Evolutionary conservation across 2,329 filamentous ascomycete genomes (phyloP), one percentile per base, ranked within the genome.

Genomic region (Epicoccum nigrum): DNA sequence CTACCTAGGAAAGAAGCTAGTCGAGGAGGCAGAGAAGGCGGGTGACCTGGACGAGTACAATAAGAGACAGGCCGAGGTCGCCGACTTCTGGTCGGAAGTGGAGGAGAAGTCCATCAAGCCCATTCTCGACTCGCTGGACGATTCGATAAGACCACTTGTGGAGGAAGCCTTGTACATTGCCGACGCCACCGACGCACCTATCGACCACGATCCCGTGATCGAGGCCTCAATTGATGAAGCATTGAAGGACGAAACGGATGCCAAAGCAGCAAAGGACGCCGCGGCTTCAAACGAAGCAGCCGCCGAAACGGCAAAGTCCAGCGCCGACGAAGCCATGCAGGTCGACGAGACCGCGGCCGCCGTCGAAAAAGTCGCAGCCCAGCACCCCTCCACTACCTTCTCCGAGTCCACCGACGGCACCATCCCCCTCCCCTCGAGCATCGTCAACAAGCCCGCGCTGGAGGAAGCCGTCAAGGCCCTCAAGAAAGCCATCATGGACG

Each of bases 41-140:
- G 86, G 85, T 1, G 85, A 89, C 38, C 76, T 89, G 33, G 88
- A 92, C 27, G 84, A 83, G 8, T 87, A 90, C 59, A 77, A 83
- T 30, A 76, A 80, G 51, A 80, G 88, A 45, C 87, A 96, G 73
- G 85, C 83, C 33, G 93, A 96, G 61, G 88, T 95, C 9, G 81
- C 84, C 48, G 79, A 82, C 15, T 97, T 92, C 70, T 99, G 94
- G 94, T 77, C 85, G 1, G 83, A 88, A 5, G 85, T 92, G 0
- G 91, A 97, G 64, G 86, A 92, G 69, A 86, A 87, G 57, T 81
- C 89, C 33, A 88, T 97, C 67, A 86, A 90, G 75, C 91, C 83
- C 0, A 80, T 86, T 15, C 65, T 87, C 33, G 80, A 79, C 17
- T 64, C 67, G 7, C 72, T 93, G 43, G 85, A 89, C 32, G 83